Evolutionary conservation across 495 filamentous ascomycete genomes (phyloP), one percentile per base, ranked within the genome.

Genomic region (Trichoderma erinaceum): DNA sequence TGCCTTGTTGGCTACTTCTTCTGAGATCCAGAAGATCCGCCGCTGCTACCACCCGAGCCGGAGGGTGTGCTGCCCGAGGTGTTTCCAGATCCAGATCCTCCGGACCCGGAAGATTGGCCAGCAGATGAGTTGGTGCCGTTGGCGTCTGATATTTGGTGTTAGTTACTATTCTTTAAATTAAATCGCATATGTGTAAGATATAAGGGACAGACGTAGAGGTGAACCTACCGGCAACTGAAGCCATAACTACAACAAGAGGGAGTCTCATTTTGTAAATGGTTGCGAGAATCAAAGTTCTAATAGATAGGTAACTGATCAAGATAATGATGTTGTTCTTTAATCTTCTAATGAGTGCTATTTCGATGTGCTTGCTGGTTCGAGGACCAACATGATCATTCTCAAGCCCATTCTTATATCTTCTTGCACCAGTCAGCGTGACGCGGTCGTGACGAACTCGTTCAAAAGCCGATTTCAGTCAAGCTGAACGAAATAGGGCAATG

Each of bases 351-450:
- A 52, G 10, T 21, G 35, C 7, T 38, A 38, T 38, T 38, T 7
- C 3, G 25, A 16, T 32, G 27, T 32, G 11, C 25, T 27, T 27
- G 5, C 13, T 13, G 12, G 10, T 61, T 25, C 27, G 25, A 32
- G 11, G 12, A 29, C 6, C 56, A 61, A 29, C 23, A 61, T 29
- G 23, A 3, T 32, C 56, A 61, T 61, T 32, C 56, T 5, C 56
- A 61, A 29, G 50, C 25, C 4, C 56, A 29, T 61, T 61, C 56
- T 61, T 61, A 61, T 61, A 61, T 32, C 27, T 61, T 21, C 16
- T 61, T 61, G 10, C 25, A 61, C 56, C 12, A 10, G 56, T 61
- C 56, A 61, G 56, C 56, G 56, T 61, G 56, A 61, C 56, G 56
- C 56, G 56, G 56, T 25, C 10, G 15, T 12, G 56, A 61, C 56